phyloP scores from a whole-genome alignment of 2,329 filamentous ascomycete genomes.

The Aspergillus pseudotamarii region DNA sequence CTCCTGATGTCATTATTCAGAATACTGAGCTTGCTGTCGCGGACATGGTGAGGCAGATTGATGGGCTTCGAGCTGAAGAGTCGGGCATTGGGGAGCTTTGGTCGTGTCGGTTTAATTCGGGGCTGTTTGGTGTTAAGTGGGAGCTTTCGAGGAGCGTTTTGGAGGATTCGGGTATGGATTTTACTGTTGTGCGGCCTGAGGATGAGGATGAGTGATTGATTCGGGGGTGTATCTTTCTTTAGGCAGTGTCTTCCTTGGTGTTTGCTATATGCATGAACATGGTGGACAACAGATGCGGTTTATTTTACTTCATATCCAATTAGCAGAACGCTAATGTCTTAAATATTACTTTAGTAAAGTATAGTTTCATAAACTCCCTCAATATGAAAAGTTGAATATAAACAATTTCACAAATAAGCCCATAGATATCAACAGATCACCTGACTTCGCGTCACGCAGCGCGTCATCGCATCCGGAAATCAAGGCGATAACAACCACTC shows the following conservation, averaged over 20 bases:
- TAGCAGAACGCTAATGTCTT: background rate
- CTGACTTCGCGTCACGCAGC: slow-evolving; percentile 23
- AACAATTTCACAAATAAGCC: background rate
- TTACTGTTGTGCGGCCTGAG: slow-evolving; percentile 38
- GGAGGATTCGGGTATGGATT: slow-evolving; percentile 37
- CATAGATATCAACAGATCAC: slow-evolving; percentile 12
- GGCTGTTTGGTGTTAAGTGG: slow-evolving; percentile 61
- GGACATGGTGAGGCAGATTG: slow-evolving; percentile 51
- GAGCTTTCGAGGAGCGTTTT: slow-evolving; percentile 50
- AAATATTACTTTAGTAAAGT: background rate
- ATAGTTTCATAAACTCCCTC: background rate
- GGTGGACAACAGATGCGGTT: background rate
- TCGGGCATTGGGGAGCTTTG: slow-evolving; percentile 24
- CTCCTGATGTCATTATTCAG: slow-evolving; percentile 48
- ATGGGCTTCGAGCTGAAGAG: slow-evolving; percentile 25
- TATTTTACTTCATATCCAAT: background rate
- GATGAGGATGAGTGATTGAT: slow-evolving; percentile 14
- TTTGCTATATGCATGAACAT: background rate
- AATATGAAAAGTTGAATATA: background rate
- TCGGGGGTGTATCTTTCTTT: background rate
- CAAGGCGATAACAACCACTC: background rate
- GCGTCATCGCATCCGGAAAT: slow-evolving; percentile 8
- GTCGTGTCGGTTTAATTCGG: slow-evolving; percentile 61
- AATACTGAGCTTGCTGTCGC: slow-evolving; percentile 54
- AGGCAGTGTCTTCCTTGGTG: background rate